Percentiles rank a stretch among this genome's conserved stretches.
These are phyloP conservation scores for Suhomyces vadensis DNA, from an alignment of 805 yeast genomes.

Conservation along the genomic window DNA sequence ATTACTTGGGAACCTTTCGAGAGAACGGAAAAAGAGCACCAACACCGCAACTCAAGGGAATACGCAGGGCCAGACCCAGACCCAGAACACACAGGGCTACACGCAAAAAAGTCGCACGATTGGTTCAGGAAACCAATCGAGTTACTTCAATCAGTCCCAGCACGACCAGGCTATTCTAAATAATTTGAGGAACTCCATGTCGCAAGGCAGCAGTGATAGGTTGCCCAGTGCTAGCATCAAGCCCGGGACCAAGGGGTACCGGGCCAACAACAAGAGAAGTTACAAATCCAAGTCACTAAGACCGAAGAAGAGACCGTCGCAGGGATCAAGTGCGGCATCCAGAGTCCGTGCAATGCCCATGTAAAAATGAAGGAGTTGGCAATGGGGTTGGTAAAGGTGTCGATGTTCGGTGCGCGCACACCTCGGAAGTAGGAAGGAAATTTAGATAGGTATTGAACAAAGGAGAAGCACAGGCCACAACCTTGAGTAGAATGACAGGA, in stretches of 20 bases:
- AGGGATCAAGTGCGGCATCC: background rate
- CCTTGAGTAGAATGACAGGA: background rate
- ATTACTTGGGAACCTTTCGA: slow-evolving; percentile 30
- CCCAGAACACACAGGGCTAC: background rate
- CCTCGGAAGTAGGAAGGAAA: background rate
- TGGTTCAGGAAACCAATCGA: background rate
- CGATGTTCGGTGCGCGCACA: background rate
- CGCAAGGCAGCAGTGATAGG: slow-evolving; percentile 1
- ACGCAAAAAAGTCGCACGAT: too few relatives aligned
- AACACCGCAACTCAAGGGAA: too few relatives aligned
- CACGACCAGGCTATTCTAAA: slow-evolving; percentile 12
- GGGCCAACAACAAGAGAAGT: background rate
- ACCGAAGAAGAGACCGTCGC: slow-evolving; percentile 1
- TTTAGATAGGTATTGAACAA: too few relatives aligned
- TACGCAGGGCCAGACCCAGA: background rate
- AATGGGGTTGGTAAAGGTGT: too few relatives aligned
- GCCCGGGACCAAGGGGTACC: background rate
- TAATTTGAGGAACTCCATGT: slow-evolving; percentile 9
- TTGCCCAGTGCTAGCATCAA: background rate
- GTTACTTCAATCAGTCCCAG: slow-evolving; percentile 8
- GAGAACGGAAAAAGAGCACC: slow-evolving; percentile 30
- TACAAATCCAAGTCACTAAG: slow-evolving; percentile 7
- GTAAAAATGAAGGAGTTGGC: slow-evolving; percentile 3
- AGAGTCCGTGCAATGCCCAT: slow-evolving; percentile 7
- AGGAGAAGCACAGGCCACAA: too few relatives aligned